Conservation (phyloP, 1,284 basidiomycete species). For the Tilletia horrida region DNA sequence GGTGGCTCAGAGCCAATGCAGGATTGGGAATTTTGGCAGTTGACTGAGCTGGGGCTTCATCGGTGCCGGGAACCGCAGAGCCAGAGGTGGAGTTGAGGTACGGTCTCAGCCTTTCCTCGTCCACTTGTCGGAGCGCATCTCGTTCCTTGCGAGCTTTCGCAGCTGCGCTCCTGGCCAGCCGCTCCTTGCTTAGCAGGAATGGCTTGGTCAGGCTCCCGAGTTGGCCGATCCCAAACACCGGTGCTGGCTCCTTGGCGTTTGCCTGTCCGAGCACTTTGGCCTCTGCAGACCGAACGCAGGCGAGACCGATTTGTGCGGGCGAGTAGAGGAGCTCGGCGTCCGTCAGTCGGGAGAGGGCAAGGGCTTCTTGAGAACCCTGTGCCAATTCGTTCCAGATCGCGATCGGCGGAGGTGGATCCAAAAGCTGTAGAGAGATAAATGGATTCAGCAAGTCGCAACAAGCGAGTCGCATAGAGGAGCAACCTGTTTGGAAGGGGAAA, state of each 20-base stretch:
- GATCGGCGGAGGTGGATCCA: slow-evolving; percentile 44
- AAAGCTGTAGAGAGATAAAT: too few species aligned
- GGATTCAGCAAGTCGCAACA: too few species aligned
- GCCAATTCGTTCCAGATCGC: slow-evolving; percentile 58
- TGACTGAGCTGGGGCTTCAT: neutral
- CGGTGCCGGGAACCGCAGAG: neutral
- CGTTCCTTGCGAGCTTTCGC: neutral
- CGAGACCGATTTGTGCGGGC: slow-evolving; percentile 89
- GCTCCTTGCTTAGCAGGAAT: neutral
- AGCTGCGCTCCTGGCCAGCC: neutral
- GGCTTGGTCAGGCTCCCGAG: neutral
- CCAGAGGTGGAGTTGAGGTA: neutral
- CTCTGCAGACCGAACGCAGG: slow-evolving; percentile 60
- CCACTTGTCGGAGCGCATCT: slow-evolving; percentile 3
- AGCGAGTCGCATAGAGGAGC: too few species aligned
- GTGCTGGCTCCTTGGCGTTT: neutral
- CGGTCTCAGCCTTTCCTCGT: neutral
- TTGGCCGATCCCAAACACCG: neutral
- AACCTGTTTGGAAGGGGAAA: too few species aligned
- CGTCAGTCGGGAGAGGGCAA: slow-evolving; percentile 74
- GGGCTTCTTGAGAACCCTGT: slow-evolving; percentile 63
- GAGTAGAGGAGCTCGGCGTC: slow-evolving; percentile 88
- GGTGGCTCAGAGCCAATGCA: neutral
- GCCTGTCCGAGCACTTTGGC: neutral
- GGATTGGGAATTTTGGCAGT: neutral